Evolutionary conservation across 2,329 filamentous ascomycete genomes (phyloP), one percentile per base, ranked within the genome.

Genomic region (Byssoonygena ceratinophila): DNA sequence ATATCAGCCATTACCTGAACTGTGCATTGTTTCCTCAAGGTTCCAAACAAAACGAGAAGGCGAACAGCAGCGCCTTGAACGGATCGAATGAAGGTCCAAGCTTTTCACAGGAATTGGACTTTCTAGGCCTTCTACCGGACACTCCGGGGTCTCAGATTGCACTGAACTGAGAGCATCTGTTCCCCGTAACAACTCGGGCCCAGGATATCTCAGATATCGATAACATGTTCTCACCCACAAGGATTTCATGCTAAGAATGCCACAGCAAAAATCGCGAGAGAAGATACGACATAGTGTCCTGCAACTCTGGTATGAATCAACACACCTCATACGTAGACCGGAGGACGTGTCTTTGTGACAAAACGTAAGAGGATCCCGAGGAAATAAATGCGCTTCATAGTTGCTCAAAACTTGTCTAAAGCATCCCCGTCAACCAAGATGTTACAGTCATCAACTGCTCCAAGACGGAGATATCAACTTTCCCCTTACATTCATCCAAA

Each of bases 1-100:
- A 58, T 53, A 53, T 53, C 22, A 56, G 54, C 25, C 37, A 55
- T 31, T 57, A 55, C 44, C 34, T 57, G 43, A 53, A 58, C 32
- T 53, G 56, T 43, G 50, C 43, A 34, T 25, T 58, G 40, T 56
- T 54, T 46, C 56, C 56, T 11, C 46, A 53, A 36, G 29, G 45
- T n/a, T 39, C 20, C 9, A 27, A 34, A 29, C 22, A 18, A 11
- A 34, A 39, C 20, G 46, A 16, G 16, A 18, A 16, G 18, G 11
- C 14, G 1, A 8, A n/a, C 3, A 23, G n/a, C 14, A n/a, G 31
- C 3, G 9, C n/a, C 27, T 20, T 49, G 46, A 32, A 49, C 12
- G 12, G 22, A 2, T 34, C 29, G 40, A 20, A n/a, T 20, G 29
- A 37, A 14, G 29, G 1, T 14, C 34, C 23, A 25, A 20, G 18